Evolutionary conservation across 768 basidiomycete genomes (phyloP), one percentile per base, ranked within the genome.

Genomic region (Russula sp.): DNA sequence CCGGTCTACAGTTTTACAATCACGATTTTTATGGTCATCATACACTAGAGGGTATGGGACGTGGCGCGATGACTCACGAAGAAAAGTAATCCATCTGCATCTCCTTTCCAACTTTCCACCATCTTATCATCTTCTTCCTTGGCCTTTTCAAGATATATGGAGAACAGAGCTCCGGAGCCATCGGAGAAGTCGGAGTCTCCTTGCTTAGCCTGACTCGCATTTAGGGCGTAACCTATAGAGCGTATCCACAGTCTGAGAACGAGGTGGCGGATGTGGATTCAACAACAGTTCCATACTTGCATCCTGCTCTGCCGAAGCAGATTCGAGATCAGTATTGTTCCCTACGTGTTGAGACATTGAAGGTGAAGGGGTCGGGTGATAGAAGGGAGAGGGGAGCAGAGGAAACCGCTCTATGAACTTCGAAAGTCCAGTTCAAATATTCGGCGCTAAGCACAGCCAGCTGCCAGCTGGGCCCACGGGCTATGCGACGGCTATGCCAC

Each of bases 61-160:
- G 11, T 2, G 6, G 5, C 2, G n/a, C 8, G 42, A 46, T n/a
- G 51, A 46, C 59, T 7, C 16, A 64, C 60, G 10, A 64, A 64
- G 20, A 64, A 38, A 48, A 64, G 59, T 14, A 64, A 46, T 29
- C 63, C 63, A 8, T 64, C 59, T 13, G 63, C 60, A 20, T 61
- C 63, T 32, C 60, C 63, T 36, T 61, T 61, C 63, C 63, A 64
- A 18, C 60, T 38, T 13, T 64, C 63, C 9, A 41, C 54, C 42
- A 55, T 56, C 43, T n/a, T 51, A 22, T 6, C 52, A 13, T 64
- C 63, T 18, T 64, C 59, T 11, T 51, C 63, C 16, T 39, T 10
- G 7, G 63, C 48, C 48, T 49, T 51, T 1, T 61, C 50, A 9
- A 62, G 54, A 61, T 64, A 64, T 55, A 64, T 61, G 5, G 60